Conservation (phyloP, 306 rosid species). For the Fragaria vesca region DNA sequence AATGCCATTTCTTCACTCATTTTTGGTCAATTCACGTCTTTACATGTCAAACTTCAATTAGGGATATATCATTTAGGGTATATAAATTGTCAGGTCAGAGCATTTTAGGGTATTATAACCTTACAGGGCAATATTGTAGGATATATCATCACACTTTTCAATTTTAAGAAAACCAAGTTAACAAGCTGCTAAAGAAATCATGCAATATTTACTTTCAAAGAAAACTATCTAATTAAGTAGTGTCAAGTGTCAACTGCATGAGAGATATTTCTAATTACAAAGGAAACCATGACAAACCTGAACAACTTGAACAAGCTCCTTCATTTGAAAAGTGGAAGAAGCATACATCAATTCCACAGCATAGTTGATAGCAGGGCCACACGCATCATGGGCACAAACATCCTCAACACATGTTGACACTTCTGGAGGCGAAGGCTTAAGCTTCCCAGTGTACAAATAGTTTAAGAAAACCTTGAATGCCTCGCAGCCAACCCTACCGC, state of each 20-base stretch:
- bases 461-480: slow-evolving; percentile 68
- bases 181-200: not conserved
- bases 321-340: slow-evolving; percentile 76
- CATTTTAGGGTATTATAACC: not conserved
- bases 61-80: not conserved
- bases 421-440: slow-evolving; percentile 70
- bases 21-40: not conserved
- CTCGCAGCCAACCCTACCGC: slow-evolving; percentile 60
- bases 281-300: slow-evolving; percentile 57
- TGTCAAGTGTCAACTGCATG: not conserved
- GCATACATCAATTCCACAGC: slow-evolving; percentile 90
- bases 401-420: slow-evolving; percentile 84
- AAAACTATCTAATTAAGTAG: not conserved
- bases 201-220: not conserved
- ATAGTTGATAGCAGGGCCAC: slow-evolving; percentile 77
- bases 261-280: not conserved
- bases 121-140: not conserved
- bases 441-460: slow-evolving; percentile 84
- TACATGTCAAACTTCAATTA: not conserved
- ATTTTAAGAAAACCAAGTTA: not conserved
- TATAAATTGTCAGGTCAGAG: not conserved
- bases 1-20: not conserved
- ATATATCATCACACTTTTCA: not conserved
- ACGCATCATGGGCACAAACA: slow-evolving; percentile 74
- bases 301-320: slow-evolving; percentile 76